Evolutionary conservation across 768 basidiomycete species (phyloP).

Genomic region (Lentinula sp.): DNA sequence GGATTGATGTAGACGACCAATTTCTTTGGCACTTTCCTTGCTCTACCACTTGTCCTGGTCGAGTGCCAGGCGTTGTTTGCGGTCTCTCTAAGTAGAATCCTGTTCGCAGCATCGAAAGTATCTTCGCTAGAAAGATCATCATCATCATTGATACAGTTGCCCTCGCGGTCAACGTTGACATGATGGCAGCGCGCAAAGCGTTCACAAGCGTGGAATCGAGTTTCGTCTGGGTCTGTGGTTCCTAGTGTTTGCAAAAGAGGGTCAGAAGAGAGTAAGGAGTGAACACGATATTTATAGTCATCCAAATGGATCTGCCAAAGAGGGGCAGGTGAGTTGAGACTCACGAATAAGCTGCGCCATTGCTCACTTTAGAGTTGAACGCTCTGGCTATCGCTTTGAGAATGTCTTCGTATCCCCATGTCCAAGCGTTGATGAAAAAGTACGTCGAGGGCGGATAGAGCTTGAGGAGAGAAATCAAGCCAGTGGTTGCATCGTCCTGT

Average conservation of each 20-base stretch:
- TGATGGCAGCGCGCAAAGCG: slow-evolving; percentile 67
- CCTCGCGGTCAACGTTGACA: slow-evolving; percentile 35
- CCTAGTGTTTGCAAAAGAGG: slow-evolving; percentile 55
- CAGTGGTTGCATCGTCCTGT: slow-evolving; percentile 61
- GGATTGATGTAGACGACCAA: slow-evolving; percentile 85
- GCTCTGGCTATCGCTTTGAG: slow-evolving; percentile 65
- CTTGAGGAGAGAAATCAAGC: slow-evolving; percentile 64
- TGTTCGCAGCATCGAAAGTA: background rate
- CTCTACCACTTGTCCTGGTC: background rate
- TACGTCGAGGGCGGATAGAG: slow-evolving; percentile 57
- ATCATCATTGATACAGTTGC: background rate
- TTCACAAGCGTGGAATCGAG: slow-evolving; percentile 94
- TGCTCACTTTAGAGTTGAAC: slow-evolving; percentile 55
- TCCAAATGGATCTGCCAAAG: slow-evolving; percentile 76
- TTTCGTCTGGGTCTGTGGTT: slow-evolving; percentile 51
- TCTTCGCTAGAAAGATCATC: slow-evolving; percentile 5
- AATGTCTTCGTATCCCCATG: slow-evolving; percentile 94
- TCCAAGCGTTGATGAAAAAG: slow-evolving; percentile 93
- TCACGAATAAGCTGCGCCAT: background rate
- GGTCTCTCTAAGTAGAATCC: background rate
- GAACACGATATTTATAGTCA: slow-evolving; percentile 77
- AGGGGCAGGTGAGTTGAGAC: background rate
- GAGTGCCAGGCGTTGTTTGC: background rate
- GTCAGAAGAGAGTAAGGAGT: slow-evolving; percentile 44
- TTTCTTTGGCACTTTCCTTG: slow-evolving; percentile 22